Conservation (phyloP, 1,139 yeast species). For the Nadsonia commutata region DNA sequence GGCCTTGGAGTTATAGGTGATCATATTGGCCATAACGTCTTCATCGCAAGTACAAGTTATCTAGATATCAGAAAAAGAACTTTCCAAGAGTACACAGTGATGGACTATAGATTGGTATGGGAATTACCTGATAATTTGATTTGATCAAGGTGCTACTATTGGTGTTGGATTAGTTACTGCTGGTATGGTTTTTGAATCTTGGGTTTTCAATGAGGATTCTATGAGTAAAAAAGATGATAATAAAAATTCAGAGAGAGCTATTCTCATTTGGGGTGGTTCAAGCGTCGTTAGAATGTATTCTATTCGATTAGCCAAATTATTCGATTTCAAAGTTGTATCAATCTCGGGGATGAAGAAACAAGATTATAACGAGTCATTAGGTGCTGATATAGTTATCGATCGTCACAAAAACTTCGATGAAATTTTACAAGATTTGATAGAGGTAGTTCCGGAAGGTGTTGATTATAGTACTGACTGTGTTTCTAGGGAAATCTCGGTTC, state of each 20-base stretch:
- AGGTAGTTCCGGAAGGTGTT: constrained; percentile 12
- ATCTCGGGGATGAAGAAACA: constrained; percentile 26
- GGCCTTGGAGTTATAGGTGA: constrained; percentile 24
- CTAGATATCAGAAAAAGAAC: constrained; percentile 34
- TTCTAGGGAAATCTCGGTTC: constrained; percentile 27
- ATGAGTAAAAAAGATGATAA: constrained; percentile 11
- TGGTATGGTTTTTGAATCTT: constrained; percentile 26
- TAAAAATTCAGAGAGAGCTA: constrained; percentile 14
- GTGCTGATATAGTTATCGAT: constrained; percentile 30
- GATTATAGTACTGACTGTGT: constrained; percentile 23
- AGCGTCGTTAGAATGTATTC: constrained; percentile 32
- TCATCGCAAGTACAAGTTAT: constrained; percentile 32
- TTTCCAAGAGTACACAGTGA: constrained; percentile 31
- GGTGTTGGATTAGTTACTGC: constrained; percentile 37
- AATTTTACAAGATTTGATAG: constrained; percentile 12
- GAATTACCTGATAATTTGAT: constrained; percentile 23
- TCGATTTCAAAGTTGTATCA: constrained; percentile 28
- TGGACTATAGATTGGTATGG: constrained; percentile 32
- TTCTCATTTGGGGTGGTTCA: constrained; percentile 36
- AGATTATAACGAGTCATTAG: constrained; percentile 22
- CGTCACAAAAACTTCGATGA: constrained; percentile 20
- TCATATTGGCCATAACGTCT: constrained; percentile 25
- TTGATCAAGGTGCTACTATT: constrained; percentile 30
- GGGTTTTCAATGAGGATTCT: background rate
- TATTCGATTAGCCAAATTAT: constrained; percentile 29